phyloP scores from a whole-genome alignment of 345 rosid genomes.

The Euphorbia tirucalli region DNA sequence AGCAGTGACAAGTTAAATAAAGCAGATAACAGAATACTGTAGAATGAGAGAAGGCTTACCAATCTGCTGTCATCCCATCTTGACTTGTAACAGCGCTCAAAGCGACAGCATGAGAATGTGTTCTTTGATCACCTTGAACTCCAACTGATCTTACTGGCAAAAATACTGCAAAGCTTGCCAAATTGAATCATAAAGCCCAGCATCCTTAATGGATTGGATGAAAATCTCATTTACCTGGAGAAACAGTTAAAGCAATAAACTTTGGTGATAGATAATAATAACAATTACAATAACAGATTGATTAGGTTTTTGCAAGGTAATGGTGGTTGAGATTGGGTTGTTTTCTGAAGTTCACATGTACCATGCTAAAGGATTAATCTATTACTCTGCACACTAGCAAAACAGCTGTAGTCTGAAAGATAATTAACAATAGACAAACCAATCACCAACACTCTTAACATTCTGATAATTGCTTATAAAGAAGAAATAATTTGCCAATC shows the following conservation, averaged over 20 bases:
- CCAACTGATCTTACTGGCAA: conserved; percentile 94
- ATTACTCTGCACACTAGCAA: not conserved
- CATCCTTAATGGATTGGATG: conserved; percentile 94
- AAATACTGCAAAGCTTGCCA: conserved; percentile 99
- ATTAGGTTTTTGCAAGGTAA: not conserved
- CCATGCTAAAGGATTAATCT: too few species aligned
- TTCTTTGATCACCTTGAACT: conserved; percentile 99
- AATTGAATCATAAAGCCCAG: conserved; percentile 84
- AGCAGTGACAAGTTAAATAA: not conserved
- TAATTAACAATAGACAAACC: not conserved
- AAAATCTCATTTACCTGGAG: conserved; percentile 91
- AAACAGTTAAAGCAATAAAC: conserved; percentile 5
- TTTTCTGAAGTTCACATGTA: not conserved
- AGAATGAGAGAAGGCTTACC: conserved; percentile 44
- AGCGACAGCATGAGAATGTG: conserved; percentile 98
- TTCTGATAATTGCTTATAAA: not conserved
- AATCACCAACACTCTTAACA: not conserved
- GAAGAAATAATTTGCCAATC: not conserved
- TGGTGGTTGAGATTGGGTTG: not conserved
- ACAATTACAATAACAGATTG: not conserved
- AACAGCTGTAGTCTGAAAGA: not conserved
- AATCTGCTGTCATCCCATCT: conserved; percentile 99
- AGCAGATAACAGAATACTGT: not conserved
- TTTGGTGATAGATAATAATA: not conserved
- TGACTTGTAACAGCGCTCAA: conserved; percentile 98